Evolutionary conservation across 192 early-diverging fungal species (phyloP).

Genomic region (Rhizoclosmatium sp.): DNA sequence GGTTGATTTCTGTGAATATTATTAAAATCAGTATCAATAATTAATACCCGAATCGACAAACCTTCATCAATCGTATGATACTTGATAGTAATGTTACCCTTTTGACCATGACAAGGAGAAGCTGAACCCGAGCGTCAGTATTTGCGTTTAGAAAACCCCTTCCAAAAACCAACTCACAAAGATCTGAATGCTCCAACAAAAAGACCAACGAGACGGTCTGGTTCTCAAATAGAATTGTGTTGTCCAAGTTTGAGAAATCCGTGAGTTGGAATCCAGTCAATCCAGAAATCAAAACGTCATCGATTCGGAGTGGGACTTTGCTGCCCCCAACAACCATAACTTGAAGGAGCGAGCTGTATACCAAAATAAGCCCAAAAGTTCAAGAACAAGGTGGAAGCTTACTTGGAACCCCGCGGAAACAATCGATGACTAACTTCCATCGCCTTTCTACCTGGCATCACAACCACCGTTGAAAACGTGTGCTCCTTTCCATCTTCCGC

Average conservation of each 20-base stretch:
- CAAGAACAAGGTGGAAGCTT: not conserved
- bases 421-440: conserved; percentile 58
- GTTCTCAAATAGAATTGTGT: conserved; percentile 29
- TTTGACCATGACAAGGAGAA: conserved; percentile 10
- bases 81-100: conserved; percentile 25
- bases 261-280: not conserved
- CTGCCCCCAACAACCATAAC: conserved; percentile 28
- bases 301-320: conserved; percentile 30
- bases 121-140: not conserved
- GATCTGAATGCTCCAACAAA: conserved; percentile 14
- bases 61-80: conserved; percentile 18
- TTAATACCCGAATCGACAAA: not conserved
- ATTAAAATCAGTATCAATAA: not conserved
- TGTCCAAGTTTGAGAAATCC: not conserved
- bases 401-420: conserved; percentile 60
- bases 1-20: not conserved
- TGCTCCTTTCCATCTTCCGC: conserved; percentile 42
- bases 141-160: conserved; percentile 2
- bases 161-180: not conserved
- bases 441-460: conserved; percentile 59
- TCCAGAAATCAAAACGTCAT: not conserved
- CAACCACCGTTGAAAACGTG: conserved; percentile 56
- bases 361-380: not conserved
- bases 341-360: conserved; percentile 34
- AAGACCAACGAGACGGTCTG: conserved; percentile 38